Evolutionary conservation across 768 basidiomycete genomes (phyloP), one percentile per base, ranked within the genome.

Genomic region (Termitomyces sp.): DNA sequence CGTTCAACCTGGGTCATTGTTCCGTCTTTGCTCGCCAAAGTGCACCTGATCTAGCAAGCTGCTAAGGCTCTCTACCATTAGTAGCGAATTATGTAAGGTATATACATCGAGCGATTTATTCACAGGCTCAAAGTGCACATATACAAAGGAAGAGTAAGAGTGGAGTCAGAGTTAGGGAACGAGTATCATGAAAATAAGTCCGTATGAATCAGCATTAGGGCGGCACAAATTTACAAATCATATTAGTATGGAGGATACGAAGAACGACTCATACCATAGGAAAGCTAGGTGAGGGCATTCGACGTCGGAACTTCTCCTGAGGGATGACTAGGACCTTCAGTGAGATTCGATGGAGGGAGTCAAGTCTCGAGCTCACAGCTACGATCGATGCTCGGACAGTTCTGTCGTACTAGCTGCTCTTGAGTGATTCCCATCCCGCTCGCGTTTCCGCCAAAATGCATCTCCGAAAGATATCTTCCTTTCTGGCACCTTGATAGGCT

Each of bases 381-480:
- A 20, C 48, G 55, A 50, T 59, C 48, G 55, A 50, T 59, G 49
- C 36, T 51, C 51, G 12, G 56, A 40, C 30, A 52, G 30, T 30
- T 62, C 46, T 36, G 35, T 54, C 52, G 33, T 50, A 35, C 51
- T 56, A 23, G 44, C 60, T 18, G 16, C 59, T 50, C 48, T 56
- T 28, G 46, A 55, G 14, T 28, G 43, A 32, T 30, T 53, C 10
- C 35, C 69, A 54, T 46, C 66, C 61, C 49, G 44, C 18, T 69
- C 69, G n/a, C 68, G 68, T 28, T 67, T 69, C 61, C 67, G 69
- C 69, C 73, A 72, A 52, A 74, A 74, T 26, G 69, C 68, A 23
- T 73, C 71, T 50, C 68, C 67, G 54, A 74, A 72, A 50, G 70
- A 67, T 49, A 66, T 64, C 41, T 72, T 68, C 52, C 69, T 69